Evolutionary conservation across 257 asterid species (phyloP).

Genomic region (Rubia yunnanensis): DNA sequence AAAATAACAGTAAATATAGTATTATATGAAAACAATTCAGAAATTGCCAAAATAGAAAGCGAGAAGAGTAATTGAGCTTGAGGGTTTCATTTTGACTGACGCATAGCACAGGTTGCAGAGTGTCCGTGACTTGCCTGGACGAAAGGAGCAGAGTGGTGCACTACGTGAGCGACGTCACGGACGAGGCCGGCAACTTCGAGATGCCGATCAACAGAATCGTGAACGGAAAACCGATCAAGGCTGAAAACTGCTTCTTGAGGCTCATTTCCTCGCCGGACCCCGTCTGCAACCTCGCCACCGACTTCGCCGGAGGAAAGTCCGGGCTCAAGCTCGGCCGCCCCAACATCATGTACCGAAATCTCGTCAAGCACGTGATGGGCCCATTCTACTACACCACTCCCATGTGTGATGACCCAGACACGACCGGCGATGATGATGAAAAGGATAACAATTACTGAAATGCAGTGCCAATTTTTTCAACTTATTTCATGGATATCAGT

Average conservation of each 20-base stretch:
- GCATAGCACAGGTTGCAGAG: constrained; percentile 44
- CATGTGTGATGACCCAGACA: constrained; percentile 85
- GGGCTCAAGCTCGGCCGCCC: constrained; percentile 69
- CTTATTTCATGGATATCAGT: no score
- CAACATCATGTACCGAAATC: constrained; percentile 46
- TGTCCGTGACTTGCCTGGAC: constrained; percentile 67
- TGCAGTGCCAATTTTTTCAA: not conserved
- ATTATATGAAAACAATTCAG: no score
- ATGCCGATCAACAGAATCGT: constrained; percentile 28
- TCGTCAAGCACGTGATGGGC: constrained; percentile 44
- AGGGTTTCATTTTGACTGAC: no score
- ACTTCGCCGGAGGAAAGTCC: constrained; percentile 68
- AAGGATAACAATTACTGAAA: constrained; percentile 27
- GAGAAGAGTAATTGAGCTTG: no score
- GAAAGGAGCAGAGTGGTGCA: constrained; percentile 55
- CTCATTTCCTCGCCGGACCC: constrained; percentile 79
- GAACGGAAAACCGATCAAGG: constrained; percentile 41
- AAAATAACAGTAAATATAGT: no score
- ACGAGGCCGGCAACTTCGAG: constrained; percentile 50
- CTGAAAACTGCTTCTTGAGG: constrained; percentile 59
- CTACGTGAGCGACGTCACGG: constrained; percentile 68
- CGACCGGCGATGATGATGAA: constrained; percentile 17
- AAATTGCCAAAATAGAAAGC: no score
- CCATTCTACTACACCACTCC: constrained; percentile 82
- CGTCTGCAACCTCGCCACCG: constrained; percentile 65